These are phyloP conservation scores for Coemansia biformis DNA, from an alignment of 192 early-diverging fungal genomes.

Conservation along the genomic window DNA sequence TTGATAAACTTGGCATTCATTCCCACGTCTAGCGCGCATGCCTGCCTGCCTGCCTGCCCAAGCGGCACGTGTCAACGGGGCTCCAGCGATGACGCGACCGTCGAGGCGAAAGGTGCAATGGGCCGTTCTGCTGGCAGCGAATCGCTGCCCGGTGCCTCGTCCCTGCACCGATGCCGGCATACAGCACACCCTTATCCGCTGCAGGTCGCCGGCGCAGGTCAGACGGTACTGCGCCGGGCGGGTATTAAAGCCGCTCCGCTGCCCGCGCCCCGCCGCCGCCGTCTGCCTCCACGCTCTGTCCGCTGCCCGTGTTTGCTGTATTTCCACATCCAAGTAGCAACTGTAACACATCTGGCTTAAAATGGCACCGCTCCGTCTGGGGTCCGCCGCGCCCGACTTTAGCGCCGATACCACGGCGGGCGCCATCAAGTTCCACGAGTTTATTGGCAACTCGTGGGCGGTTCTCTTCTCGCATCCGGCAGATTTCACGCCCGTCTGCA, in stretches of 20 bases:
- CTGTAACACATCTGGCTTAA: not conserved
- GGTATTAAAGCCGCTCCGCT: too few species aligned
- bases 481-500: conserved; percentile 94
- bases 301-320: too few species aligned
- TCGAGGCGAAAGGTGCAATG: not conserved
- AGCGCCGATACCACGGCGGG: conserved; percentile 82
- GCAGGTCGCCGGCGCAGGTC: too few species aligned
- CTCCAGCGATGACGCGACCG: conserved; percentile 1
- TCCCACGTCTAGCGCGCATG: too few species aligned
- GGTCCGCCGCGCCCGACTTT: conserved; percentile 69
- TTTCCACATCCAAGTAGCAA: too few species aligned
- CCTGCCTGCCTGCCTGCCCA: not conserved
- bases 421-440: conserved; percentile 86
- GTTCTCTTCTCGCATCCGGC: conserved; percentile 99
- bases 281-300: too few species aligned
- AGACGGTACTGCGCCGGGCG: too few species aligned
- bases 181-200: not conserved
- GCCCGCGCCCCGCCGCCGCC: too few species aligned
- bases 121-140: not conserved
- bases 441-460: conserved; percentile 79
- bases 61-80: not conserved
- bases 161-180: not conserved
- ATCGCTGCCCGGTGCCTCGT: too few species aligned
- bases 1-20: too few species aligned
- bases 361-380: conserved; percentile 57